A percentile compares a stretch with the other conserved stretches of the same genome.
Conservation (phyloP, 2,329 filamentous ascomycete genomes). For the Microdochium trichocladiopsis region DNA sequence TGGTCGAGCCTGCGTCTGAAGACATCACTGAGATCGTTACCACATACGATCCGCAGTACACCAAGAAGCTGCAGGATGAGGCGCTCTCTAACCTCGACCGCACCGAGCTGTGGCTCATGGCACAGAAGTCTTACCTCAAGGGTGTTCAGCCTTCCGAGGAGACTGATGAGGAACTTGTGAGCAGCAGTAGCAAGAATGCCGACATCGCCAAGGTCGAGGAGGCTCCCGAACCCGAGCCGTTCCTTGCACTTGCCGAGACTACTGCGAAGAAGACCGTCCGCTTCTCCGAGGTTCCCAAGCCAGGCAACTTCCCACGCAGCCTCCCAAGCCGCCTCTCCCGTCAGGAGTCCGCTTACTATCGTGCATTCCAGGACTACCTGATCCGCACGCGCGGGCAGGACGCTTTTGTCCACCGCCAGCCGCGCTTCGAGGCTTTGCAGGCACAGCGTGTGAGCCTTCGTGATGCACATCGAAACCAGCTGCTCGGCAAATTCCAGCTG, state of each 20-base stretch:
- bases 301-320: constrained; percentile 36
- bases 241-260: constrained; percentile 10
- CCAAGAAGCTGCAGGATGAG: constrained; percentile 62
- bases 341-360: constrained; percentile 77
- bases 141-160: constrained; percentile 53
- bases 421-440: constrained; percentile 84
- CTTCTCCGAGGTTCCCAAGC: constrained; percentile 52
- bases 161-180: constrained; percentile 11
- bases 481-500: constrained; percentile 80
- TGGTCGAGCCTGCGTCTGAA: constrained; percentile 16
- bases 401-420: constrained; percentile 75
- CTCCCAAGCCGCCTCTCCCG: constrained; percentile 45
- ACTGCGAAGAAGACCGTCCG: constrained; percentile 66
- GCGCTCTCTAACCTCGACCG: constrained; percentile 73
- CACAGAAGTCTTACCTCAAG: constrained; percentile 71
- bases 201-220: constrained; percentile 12
- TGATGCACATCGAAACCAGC: constrained; percentile 68
- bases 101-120: constrained; percentile 78
- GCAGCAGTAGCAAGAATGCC: neutral
- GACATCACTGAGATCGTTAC: constrained; percentile 56
- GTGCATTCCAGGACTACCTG: constrained; percentile 72
- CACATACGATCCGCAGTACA: constrained; percentile 71
- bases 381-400: constrained; percentile 62
- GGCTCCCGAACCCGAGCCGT: constrained; percentile 16
- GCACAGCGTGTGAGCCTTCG: constrained; percentile 70